Conservation (phyloP, 371 early-diverging fungal species). For the Coemansia sp. region DNA sequence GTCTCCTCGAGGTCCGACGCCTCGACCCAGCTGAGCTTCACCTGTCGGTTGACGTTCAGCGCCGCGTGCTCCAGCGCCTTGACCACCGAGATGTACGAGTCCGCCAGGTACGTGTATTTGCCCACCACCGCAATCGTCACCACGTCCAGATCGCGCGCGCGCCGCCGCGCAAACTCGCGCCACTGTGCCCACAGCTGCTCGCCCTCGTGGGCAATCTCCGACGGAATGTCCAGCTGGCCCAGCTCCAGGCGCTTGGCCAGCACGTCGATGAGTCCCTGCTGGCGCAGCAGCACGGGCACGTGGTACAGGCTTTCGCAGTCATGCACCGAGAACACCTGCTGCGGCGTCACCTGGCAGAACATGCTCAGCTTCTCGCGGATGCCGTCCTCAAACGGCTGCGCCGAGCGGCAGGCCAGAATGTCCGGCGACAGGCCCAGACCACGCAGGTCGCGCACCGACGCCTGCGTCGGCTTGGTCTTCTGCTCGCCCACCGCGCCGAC, state of each 20-base stretch:
- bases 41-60: slow-evolving; percentile 77
- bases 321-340: slow-evolving; percentile 91
- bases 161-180: slow-evolving; percentile 75
- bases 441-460: slow-evolving; percentile 91
- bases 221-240: slow-evolving; percentile 56
- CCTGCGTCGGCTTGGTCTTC: slow-evolving; percentile 99
- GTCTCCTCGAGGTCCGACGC: slow-evolving; percentile 85
- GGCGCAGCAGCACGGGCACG: slow-evolving; percentile 88
- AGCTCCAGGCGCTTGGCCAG: slow-evolving; percentile 81
- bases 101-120: slow-evolving; percentile 93
- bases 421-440: slow-evolving; percentile 97
- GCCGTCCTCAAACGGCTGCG: slow-evolving; percentile 74
- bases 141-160: slow-evolving; percentile 79
- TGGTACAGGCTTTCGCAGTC: slow-evolving; percentile 96
- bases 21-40: slow-evolving; percentile 93
- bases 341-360: slow-evolving; percentile 95
- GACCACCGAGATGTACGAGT: slow-evolving; percentile 96
- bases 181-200: slow-evolving; percentile 73
- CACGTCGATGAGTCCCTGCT: slow-evolving; percentile 82
- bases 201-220: slow-evolving; percentile 61
- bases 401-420: slow-evolving; percentile 94
- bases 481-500: slow-evolving; percentile 98
- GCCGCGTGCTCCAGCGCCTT: slow-evolving; percentile 96
- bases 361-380: slow-evolving; percentile 94
- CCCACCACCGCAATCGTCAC: slow-evolving; percentile 96